Evolutionary conservation across 2,329 filamentous ascomycete species (phyloP).

Genomic region (Didymella lethalis): DNA sequence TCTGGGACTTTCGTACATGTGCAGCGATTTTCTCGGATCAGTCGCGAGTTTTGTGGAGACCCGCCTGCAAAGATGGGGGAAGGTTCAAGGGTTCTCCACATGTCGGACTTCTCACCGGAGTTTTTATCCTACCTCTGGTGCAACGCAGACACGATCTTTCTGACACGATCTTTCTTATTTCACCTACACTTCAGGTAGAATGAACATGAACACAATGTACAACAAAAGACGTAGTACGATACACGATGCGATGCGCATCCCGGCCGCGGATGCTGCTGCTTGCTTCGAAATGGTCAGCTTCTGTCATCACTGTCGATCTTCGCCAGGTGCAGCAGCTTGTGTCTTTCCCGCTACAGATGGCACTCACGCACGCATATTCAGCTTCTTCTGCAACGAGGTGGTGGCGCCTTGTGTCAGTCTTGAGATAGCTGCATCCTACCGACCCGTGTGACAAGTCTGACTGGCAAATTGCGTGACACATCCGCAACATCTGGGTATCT

Average conservation of each 20-base stretch:
- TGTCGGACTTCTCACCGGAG: constrained; percentile 21
- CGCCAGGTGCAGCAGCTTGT: constrained; percentile 2
- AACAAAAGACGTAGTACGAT: no score
- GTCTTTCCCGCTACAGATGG: no score
- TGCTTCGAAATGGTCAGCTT: constrained; percentile 13
- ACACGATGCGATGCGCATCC: neutral
- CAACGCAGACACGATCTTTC: neutral
- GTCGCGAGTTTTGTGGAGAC: constrained; percentile 13
- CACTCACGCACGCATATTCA: no score
- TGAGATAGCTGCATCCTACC: no score
- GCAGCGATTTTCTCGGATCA: neutral
- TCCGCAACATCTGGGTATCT: no score
- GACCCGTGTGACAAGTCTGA: no score
- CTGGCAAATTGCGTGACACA: no score
- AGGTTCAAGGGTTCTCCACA: constrained; percentile 11
- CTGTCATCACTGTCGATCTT: constrained; percentile 15
- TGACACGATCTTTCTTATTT: no score
- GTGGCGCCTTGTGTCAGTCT: no score
- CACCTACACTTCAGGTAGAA: no score
- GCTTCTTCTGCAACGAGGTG: no score
- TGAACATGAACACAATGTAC: no score
- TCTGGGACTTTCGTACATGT: neutral
- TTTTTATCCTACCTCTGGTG: neutral
- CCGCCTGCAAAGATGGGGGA: constrained; percentile 11
- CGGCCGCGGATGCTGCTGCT: constrained; percentile 20